Evolutionary conservation across 305 asterid species (phyloP).

Genomic region (Solanum hybrid): DNA sequence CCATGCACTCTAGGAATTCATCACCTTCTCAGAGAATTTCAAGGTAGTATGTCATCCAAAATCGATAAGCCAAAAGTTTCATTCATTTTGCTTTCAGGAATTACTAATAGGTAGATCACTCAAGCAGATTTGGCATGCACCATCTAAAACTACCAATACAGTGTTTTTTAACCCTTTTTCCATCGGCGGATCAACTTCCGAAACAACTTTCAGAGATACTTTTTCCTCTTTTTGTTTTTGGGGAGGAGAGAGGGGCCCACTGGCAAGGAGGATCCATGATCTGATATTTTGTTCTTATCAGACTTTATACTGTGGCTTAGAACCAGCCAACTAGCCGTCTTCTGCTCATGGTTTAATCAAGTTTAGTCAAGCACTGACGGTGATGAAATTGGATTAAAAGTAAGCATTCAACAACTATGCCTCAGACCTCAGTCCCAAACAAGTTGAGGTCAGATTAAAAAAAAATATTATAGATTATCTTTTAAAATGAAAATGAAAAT

Average conservation of each 20-base stretch:
- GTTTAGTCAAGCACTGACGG: not conserved
- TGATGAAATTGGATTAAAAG: not conserved
- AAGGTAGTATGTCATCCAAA: not conserved
- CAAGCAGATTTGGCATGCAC: not conserved
- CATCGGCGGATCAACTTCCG: not conserved
- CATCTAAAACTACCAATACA: not conserved
- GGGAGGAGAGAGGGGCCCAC: not conserved
- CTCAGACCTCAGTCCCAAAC: not conserved
- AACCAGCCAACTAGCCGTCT: not conserved
- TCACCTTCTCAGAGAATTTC: not conserved
- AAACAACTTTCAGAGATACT: not conserved
- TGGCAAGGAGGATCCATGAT: not conserved
- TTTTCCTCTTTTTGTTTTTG: not conserved
- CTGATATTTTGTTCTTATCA: not conserved
- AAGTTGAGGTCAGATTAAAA: not conserved
- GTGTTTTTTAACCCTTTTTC: not conserved
- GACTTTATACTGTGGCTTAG: not conserved
- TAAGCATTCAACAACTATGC: not conserved
- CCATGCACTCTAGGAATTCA: not conserved
- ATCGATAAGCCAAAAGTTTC: not conserved
- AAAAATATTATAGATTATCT: not conserved
- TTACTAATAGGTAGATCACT: not conserved
- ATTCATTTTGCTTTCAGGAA: not conserved
- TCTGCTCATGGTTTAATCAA: not conserved
- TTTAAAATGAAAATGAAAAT: not conserved